phyloP scores from a whole-genome alignment of 202 grass and related monocot species.

The Zoysia matrella region DNA sequence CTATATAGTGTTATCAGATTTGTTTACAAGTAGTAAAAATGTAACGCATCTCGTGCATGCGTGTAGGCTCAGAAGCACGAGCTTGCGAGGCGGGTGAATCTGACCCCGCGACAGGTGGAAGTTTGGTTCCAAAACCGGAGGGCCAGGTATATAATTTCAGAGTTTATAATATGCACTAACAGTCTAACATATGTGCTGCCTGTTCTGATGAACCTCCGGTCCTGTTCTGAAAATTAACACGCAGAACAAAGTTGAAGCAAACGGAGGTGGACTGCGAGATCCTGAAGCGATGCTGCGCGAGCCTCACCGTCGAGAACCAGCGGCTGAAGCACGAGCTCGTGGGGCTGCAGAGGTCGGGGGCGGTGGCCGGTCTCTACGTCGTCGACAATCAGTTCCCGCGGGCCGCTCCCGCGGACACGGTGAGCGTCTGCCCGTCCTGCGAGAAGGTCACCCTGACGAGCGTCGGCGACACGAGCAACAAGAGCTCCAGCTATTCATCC shows the following conservation, averaged over 20 bases:
- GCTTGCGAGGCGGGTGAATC: constrained; percentile 63
- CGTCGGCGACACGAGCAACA: constrained; percentile 35
- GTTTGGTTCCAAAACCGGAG: constrained; percentile 97
- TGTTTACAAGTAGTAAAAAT: background rate
- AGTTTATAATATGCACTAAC: background rate
- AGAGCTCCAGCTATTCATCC: constrained; percentile 43
- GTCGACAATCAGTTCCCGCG: constrained; percentile 10
- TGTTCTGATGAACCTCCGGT: background rate
- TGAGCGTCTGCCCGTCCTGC: constrained; percentile 62
- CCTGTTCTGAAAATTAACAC: background rate
- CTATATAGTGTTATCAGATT: too few species aligned
- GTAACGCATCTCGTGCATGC: background rate
- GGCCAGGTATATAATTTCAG: constrained; percentile 53
- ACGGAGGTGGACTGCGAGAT: constrained; percentile 74
- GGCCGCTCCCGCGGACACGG: constrained; percentile 1
- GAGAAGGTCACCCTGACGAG: constrained; percentile 47
- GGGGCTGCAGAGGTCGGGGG: constrained; percentile 46
- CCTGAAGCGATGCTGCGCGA: constrained; percentile 70
- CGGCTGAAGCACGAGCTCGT: constrained; percentile 64
- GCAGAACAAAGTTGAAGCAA: constrained; percentile 81
- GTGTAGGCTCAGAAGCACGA: constrained; percentile 62
- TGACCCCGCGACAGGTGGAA: constrained; percentile 76
- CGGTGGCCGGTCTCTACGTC: constrained; percentile 11
- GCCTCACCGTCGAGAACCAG: constrained; percentile 71
- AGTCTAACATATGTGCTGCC: background rate